Evolutionary conservation across 1,284 basidiomycete genomes (phyloP).

Genomic region (Schizophyllum commune): DNA sequence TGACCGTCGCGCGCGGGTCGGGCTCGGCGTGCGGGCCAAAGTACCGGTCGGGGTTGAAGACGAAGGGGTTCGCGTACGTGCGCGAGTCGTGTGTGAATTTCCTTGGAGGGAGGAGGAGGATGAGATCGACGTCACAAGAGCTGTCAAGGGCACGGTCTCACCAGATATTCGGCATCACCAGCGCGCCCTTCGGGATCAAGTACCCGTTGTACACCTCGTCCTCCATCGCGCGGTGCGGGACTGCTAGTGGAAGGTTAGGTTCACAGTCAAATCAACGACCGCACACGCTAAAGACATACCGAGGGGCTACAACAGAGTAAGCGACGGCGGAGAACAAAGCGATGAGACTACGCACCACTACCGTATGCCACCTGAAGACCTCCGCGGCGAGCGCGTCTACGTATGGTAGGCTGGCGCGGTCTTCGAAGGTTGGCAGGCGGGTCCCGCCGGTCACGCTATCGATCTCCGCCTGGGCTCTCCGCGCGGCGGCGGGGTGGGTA

Average conservation of each 20-base stretch:
- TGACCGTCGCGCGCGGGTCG: slow-evolving; percentile 41
- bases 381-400: slow-evolving; percentile 54
- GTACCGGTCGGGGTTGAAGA: slow-evolving; percentile 41
- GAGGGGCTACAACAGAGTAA: not conserved
- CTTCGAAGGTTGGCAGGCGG: slow-evolving; percentile 53
- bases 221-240: slow-evolving; percentile 44
- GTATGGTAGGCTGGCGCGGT: slow-evolving; percentile 53
- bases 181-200: slow-evolving; percentile 43
- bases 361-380: slow-evolving; percentile 54
- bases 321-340: not conserved
- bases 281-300: not conserved
- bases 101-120: slow-evolving; percentile 20
- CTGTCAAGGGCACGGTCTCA: slow-evolving; percentile 11
- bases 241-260: slow-evolving; percentile 22
- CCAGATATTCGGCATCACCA: slow-evolving; percentile 46
- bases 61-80: slow-evolving; percentile 36
- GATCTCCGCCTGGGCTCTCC: slow-evolving; percentile 53
- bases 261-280: not conserved
- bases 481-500: slow-evolving; percentile 40
- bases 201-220: slow-evolving; percentile 48
- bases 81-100: slow-evolving; percentile 40
- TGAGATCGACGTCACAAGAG: too few species aligned
- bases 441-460: slow-evolving; percentile 53
- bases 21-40: slow-evolving; percentile 33
- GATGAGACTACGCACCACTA: slow-evolving; percentile 16